phyloP scores from a whole-genome alignment of 176 grass and related monocot species.

The Saccharum spontaneum region DNA sequence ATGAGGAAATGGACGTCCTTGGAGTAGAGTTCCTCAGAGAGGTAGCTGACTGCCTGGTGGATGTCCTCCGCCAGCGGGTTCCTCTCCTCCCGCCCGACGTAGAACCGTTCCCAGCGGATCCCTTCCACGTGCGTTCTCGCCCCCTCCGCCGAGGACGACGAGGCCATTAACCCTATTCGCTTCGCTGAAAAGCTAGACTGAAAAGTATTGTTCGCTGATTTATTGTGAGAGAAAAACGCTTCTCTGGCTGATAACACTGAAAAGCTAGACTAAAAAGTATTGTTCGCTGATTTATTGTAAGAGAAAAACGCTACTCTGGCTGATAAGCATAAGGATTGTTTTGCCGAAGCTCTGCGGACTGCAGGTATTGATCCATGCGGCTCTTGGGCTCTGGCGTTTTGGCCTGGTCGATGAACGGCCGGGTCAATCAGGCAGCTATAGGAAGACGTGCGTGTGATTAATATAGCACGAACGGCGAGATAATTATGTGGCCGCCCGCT shows the following conservation, averaged over 20 bases:
- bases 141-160: not conserved
- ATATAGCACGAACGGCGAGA: not conserved
- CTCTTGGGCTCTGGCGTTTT: not conserved
- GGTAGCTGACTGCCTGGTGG: conserved; percentile 61
- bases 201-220: too few relatives aligned
- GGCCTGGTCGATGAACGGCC: not conserved
- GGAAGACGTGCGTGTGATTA: not conserved
- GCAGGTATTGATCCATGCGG: not conserved
- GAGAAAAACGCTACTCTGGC: too few relatives aligned
- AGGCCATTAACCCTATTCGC: not conserved
- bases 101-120: conserved; percentile 45
- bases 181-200: too few relatives aligned
- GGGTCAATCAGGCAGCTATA: not conserved
- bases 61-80: conserved; percentile 67
- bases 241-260: too few relatives aligned
- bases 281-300: too few relatives aligned
- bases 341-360: not conserved
- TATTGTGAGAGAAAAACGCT: too few relatives aligned
- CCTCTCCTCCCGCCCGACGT: conserved; percentile 45
- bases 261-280: too few relatives aligned
- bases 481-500: too few relatives aligned
- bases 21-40: conserved; percentile 67
- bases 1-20: conserved; percentile 83
- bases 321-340: not conserved
- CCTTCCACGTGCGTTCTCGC: conserved; percentile 46